Percentiles rank a stretch among this genome's conserved stretches.
Evolutionary conservation across 768 basidiomycete genomes (phyloP).

Genomic region (Trametopsis cervina): DNA sequence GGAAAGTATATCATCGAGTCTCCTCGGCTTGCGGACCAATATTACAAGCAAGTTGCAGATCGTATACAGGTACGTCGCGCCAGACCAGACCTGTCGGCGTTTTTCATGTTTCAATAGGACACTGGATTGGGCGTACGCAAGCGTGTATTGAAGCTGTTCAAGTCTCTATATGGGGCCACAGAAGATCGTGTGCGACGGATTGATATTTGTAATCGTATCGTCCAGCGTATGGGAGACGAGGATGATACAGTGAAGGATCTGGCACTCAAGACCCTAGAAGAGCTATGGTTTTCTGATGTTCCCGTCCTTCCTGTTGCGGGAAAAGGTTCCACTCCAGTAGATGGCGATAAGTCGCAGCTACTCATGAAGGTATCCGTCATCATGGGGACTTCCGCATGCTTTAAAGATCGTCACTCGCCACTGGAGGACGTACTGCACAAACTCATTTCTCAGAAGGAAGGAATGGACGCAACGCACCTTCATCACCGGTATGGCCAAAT

Average conservation of each 20-base stretch:
- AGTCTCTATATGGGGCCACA: conserved; percentile 67
- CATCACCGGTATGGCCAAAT: conserved; percentile 73
- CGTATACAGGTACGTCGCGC: conserved; percentile 71
- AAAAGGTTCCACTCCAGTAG: conserved; percentile 16
- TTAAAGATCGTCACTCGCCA: conserved; percentile 77
- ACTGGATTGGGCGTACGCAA: conserved; percentile 91
- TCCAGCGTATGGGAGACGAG: conserved; percentile 83
- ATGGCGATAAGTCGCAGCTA: conserved; percentile 44
- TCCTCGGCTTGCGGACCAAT: conserved; percentile 82
- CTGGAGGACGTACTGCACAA: conserved; percentile 82
- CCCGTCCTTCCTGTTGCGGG: conserved; percentile 17
- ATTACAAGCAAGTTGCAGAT: conserved; percentile 82
- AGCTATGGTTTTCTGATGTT: conserved; percentile 72
- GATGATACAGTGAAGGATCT: conserved; percentile 95
- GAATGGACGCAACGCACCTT: conserved; percentile 41
- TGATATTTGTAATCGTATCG: conserved; percentile 78
- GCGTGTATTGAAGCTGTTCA: conserved; percentile 91
- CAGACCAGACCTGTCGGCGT: not conserved
- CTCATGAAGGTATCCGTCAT: conserved; percentile 71
- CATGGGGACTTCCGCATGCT: conserved; percentile 78
- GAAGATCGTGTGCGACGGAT: conserved; percentile 52
- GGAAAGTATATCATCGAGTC: conserved; percentile 95
- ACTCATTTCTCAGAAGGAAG: conserved; percentile 71
- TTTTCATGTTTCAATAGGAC: conserved; percentile 46
- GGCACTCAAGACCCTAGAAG: conserved; percentile 83